Conservation (phyloP, 1,284 basidiomycete species). For the Moniliella sp. region DNA sequence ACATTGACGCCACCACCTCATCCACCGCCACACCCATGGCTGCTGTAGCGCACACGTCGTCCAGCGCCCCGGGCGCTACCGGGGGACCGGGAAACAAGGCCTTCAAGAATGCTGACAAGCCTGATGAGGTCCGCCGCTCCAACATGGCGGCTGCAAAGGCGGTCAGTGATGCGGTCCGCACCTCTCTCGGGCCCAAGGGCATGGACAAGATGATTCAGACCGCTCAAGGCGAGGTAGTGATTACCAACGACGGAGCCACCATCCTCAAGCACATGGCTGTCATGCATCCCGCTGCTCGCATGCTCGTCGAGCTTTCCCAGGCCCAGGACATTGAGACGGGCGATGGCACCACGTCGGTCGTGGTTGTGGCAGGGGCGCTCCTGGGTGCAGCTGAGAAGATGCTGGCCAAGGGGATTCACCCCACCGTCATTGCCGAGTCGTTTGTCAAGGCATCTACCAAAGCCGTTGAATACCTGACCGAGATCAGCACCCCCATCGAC, state of each 20-base stretch:
- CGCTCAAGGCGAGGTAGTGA: slow-evolving; percentile 78
- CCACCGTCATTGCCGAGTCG: slow-evolving; percentile 85
- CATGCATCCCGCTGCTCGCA: slow-evolving; percentile 88
- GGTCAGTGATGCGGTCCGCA: slow-evolving; percentile 88
- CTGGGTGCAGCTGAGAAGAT: slow-evolving; percentile 90
- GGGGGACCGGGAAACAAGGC: slow-evolving; percentile 8
- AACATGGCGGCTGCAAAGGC: slow-evolving; percentile 42
- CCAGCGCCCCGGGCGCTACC: not conserved
- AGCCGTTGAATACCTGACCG: slow-evolving; percentile 77
- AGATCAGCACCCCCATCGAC: slow-evolving; percentile 79
- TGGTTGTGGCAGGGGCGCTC: slow-evolving; percentile 79
- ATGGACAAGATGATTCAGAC: slow-evolving; percentile 99
- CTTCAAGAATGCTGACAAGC: slow-evolving; percentile 34
- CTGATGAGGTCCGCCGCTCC: slow-evolving; percentile 31
- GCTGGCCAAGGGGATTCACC: slow-evolving; percentile 79
- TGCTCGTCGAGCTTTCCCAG: slow-evolving; percentile 82
- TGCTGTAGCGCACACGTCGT: too few relatives aligned
- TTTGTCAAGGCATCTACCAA: slow-evolving; percentile 80
- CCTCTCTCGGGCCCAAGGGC: slow-evolving; percentile 83
- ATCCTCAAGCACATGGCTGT: slow-evolving; percentile 94
- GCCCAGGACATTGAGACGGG: slow-evolving; percentile 97
- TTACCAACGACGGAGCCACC: slow-evolving; percentile 97
- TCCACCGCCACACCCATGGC: too few relatives aligned
- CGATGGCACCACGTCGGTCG: slow-evolving; percentile 95
- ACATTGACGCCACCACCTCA: too few relatives aligned